These are phyloP conservation scores for Hypoxylon sp. DNA, from an alignment of 2,329 filamentous ascomycete species.

Conservation along the genomic window DNA sequence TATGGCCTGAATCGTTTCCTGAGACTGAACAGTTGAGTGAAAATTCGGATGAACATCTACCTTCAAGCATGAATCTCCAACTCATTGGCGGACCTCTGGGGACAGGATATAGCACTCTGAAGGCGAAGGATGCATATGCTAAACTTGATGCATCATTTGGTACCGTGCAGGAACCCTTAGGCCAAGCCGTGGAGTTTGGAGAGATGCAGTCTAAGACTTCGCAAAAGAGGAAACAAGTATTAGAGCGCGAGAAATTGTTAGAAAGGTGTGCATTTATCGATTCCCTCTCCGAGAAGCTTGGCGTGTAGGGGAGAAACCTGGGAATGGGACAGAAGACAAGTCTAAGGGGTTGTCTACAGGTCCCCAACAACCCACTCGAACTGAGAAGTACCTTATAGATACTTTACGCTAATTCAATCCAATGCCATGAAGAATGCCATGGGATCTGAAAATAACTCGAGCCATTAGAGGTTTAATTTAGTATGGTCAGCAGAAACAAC, in stretches of 20 bases:
- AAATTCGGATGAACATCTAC: background rate
- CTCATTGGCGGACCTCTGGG: background rate
- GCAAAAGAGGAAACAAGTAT: background rate
- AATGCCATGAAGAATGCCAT: background rate
- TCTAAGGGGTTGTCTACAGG: too few relatives aligned
- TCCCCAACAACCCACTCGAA: too few relatives aligned
- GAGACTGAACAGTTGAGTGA: background rate
- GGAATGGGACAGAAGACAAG: background rate
- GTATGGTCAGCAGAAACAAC: background rate
- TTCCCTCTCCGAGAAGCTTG: background rate
- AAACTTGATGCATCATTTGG: background rate
- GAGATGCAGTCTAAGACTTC: background rate
- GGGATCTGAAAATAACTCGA: background rate
- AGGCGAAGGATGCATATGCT: background rate
- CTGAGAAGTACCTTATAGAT: background rate
- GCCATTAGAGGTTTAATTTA: background rate
- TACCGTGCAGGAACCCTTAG: background rate
- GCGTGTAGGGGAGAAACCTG: background rate
- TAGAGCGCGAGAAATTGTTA: background rate
- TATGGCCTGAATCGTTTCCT: slow-evolving; percentile 12
- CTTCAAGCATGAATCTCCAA: background rate
- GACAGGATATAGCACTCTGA: background rate
- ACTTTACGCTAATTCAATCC: background rate
- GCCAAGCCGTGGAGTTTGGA: background rate
- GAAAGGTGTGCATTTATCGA: background rate